Base-by-base conservation (phyloP, 495 filamentous ascomycete species). In the Neurospora sp. region DNA sequence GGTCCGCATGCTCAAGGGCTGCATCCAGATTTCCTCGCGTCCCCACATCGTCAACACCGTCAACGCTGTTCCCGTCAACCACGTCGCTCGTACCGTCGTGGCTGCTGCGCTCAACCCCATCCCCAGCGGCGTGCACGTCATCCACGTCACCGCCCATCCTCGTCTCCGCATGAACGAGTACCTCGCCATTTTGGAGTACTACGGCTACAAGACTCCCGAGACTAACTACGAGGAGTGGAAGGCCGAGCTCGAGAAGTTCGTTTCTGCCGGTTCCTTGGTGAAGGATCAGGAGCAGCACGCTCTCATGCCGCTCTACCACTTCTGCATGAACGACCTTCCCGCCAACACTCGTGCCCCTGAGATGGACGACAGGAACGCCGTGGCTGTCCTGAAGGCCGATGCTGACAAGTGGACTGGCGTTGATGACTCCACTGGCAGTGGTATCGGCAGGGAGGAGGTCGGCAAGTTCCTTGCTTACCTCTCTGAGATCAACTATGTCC, bases 41-140 rank as follows among this genome's bases (percentile, higher is more conserved):
- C 96, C 96, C 0, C 85, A 87, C 72, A 94, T 99, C 74, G 78
- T 84, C 81, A 99, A 97, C 82, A 94, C 93, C 0, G 89, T 98
- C 78, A 99, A 99, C 82, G 89, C 89, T 78, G 93, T 97, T 4
- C 96, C 96, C 0, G 94, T 98, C 37, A 88, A 90, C 76, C 92
- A 96, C 77, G 94, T 97, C 69, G 89, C 91, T 0, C 85, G 89
- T 8, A 87, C 96, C 18, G 90, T 97, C 31, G 89, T 93, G 35
- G 93, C 94, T 1, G 83, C 88, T 45, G 87, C 90, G 8, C 84
- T 96, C 72, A 85, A 89, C 75, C 90, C 91, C 3, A 71, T 80
- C 3, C 84, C 85, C 0, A 82, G 90, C 31, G 85, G 86, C 39
- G 90, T 93, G 1, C 87, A 88, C n/a, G 83, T 83, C 45, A 79